These are phyloP conservation scores for Trametes villosa DNA, from an alignment of 768 basidiomycete species.

Conservation along the genomic window DNA sequence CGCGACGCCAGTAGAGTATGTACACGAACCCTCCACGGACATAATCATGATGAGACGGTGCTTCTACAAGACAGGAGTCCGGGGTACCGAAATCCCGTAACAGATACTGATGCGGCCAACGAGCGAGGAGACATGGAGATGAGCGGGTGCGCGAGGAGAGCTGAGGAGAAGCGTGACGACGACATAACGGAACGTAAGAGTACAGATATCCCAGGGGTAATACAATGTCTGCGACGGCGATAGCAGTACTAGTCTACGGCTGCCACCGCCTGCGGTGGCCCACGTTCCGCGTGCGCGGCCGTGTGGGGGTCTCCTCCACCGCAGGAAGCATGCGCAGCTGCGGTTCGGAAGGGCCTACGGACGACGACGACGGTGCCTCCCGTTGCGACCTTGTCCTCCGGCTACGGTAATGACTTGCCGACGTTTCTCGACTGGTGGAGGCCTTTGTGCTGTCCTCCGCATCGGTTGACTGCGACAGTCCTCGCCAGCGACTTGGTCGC, in stretches of 20 bases:
- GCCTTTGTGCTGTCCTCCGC: constrained; percentile 14
- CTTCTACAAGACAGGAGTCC: constrained; percentile 18
- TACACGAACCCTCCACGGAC: constrained; percentile 16
- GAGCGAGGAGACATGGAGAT: not conserved
- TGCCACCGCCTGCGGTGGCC: constrained; percentile 55
- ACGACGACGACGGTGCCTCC: not conserved
- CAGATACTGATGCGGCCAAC: not conserved
- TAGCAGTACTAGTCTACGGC: constrained; percentile 42
- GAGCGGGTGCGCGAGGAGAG: not conserved
- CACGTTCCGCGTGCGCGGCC: constrained; percentile 55
- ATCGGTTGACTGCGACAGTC: constrained; percentile 3
- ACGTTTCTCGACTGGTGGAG: constrained; percentile 18
- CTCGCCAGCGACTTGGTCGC: constrained; percentile 9
- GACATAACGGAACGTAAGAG: constrained; percentile 40
- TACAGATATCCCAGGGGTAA: constrained; percentile 7
- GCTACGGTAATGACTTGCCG: constrained; percentile 16
- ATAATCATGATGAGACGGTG: constrained; percentile 9
- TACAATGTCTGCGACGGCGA: constrained; percentile 1
- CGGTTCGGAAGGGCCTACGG: constrained; percentile 30
- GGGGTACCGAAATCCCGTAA: constrained; percentile 8
- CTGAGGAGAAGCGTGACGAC: not conserved
- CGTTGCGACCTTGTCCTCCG: constrained; percentile 10
- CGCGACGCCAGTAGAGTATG: constrained; percentile 12
- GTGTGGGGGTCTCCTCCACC: constrained; percentile 63
- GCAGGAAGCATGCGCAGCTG: constrained; percentile 43